phyloP scores from a whole-genome alignment of 1,284 basidiomycete genomes.

The Mycosarcoma mackinlayi region DNA sequence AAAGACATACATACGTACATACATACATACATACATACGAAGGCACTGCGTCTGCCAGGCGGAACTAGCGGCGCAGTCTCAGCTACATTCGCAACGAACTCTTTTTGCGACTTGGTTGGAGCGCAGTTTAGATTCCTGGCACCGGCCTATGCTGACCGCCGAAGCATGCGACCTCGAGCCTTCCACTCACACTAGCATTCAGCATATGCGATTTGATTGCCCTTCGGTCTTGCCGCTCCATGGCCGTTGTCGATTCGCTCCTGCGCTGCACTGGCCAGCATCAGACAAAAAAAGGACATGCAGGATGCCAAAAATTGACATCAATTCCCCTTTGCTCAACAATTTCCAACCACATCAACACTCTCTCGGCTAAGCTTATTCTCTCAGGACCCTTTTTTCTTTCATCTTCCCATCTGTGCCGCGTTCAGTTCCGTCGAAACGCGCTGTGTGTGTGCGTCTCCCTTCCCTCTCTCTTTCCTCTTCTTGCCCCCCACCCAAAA shows the following conservation, averaged over 20 bases:
- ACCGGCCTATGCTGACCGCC: neutral
- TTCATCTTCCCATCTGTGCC: neutral
- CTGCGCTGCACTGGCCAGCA: slow-evolving; percentile 24
- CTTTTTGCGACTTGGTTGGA: neutral
- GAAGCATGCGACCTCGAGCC: neutral
- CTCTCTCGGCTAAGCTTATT: slow-evolving; percentile 1
- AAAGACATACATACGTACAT: neutral
- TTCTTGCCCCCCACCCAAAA: slow-evolving; percentile 6
- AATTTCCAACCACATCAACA: slow-evolving; percentile 17
- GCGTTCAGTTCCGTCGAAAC: neutral
- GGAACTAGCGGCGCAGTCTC: slow-evolving; percentile 3
- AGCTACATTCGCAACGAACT: too few species aligned
- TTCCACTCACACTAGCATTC: too few species aligned
- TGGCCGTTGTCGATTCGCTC: slow-evolving; percentile 8
- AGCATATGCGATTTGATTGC: neutral
- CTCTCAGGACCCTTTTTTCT: neutral
- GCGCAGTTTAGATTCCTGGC: neutral
- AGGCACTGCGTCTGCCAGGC: neutral
- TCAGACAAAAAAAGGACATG: slow-evolving; percentile 7
- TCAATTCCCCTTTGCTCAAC: slow-evolving; percentile 10
- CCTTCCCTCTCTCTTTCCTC: neutral
- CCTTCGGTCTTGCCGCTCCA: slow-evolving; percentile 8
- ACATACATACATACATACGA: neutral
- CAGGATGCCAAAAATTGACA: neutral
- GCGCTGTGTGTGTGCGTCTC: too few species aligned